These are phyloP conservation scores for Chlamydomonas asymmetrica DNA, from an alignment of 139 green algal species.

Conservation along the genomic window DNA sequence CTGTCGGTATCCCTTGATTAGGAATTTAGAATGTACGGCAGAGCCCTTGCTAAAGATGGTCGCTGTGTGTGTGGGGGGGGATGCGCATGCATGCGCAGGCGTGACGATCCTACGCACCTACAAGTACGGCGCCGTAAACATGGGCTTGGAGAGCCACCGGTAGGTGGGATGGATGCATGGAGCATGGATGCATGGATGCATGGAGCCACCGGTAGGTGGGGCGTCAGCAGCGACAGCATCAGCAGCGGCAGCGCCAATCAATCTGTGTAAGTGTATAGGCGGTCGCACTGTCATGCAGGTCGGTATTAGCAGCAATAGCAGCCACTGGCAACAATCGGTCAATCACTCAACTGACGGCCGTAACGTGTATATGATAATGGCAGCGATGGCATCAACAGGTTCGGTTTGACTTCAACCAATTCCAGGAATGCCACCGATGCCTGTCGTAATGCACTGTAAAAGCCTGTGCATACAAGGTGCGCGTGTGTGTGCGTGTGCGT, in stretches of 20 bases:
- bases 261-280: no score
- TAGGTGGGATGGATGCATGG: conserved; percentile 11
- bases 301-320: background rate
- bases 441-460: background rate
- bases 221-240: background rate
- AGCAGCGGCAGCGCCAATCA: background rate
- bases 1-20: no score
- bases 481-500: no score
- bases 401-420: background rate
- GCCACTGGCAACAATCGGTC: background rate
- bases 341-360: background rate
- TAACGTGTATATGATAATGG: background rate
- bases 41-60: no score
- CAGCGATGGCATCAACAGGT: background rate
- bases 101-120: conserved; percentile 71
- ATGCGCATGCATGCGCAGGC: no score
- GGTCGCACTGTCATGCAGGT: no score
- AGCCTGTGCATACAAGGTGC: background rate
- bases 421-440: background rate
- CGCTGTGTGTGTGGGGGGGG: no score
- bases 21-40: no score
- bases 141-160: conserved; percentile 66
- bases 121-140: conserved; percentile 68
- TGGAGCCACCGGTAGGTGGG: background rate
- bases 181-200: background rate